Evolutionary conservation across 1,284 basidiomycete species (phyloP).

Genomic region (Cerioporus squamosus): DNA sequence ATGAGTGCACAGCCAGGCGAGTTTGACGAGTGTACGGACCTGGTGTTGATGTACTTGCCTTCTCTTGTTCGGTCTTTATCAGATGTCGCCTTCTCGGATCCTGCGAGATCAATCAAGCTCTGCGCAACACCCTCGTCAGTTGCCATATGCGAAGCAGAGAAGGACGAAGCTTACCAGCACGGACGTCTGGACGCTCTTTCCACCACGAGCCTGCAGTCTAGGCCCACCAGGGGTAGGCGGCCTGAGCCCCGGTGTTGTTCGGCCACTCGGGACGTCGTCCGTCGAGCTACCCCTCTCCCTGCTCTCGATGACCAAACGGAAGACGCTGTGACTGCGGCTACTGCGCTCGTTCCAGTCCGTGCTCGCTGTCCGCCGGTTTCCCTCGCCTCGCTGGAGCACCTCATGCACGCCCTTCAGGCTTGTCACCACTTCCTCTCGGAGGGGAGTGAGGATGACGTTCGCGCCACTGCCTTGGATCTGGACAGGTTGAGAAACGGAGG

Average conservation of each 20-base stretch:
- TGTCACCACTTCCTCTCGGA: conserved; percentile 92
- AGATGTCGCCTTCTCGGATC: conserved; percentile 93
- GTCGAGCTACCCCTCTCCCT: conserved; percentile 59
- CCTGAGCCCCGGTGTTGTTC: conserved; percentile 57
- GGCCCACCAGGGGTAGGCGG: conserved; percentile 73
- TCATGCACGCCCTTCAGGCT: conserved; percentile 85
- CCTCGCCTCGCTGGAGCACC: conserved; percentile 85
- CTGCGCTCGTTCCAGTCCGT: conserved; percentile 98
- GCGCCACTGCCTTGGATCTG: conserved; percentile 68
- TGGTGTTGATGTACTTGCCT: conserved; percentile 93
- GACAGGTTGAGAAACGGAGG: conserved; percentile 62
- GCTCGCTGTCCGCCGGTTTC: conserved; percentile 87
- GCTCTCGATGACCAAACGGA: conserved; percentile 86
- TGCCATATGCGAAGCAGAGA: neutral
- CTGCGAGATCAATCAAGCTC: conserved; percentile 95
- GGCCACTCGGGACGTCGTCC: conserved; percentile 49
- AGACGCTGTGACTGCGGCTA: conserved; percentile 92
- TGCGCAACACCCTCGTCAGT: conserved; percentile 34
- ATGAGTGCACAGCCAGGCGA: neutral
- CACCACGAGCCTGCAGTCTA: conserved; percentile 70
- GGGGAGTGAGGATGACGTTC: conserved; percentile 68
- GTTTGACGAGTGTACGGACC: conserved; percentile 41
- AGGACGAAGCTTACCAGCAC: conserved; percentile 60
- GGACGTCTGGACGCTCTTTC: conserved; percentile 78
- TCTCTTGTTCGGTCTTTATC: conserved; percentile 92